phyloP scores from a whole-genome alignment of 2,329 filamentous ascomycete genomes.

The Aspergillus ruber region DNA sequence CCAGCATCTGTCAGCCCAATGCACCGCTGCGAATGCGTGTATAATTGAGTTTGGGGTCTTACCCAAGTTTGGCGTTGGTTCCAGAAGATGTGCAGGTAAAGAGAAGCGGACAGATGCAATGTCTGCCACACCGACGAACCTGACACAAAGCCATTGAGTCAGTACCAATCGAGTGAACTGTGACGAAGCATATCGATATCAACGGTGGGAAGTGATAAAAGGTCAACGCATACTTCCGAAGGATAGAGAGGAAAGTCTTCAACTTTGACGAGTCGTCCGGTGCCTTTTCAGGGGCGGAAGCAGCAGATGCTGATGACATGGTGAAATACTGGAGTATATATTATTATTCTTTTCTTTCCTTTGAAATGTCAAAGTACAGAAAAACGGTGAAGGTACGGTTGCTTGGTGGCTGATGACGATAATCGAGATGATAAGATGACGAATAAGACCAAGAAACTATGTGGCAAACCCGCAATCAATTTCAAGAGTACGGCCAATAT shows the following conservation, averaged over 20 bases:
- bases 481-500: background rate
- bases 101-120: slow-evolving; percentile 95
- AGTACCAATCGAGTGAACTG: slow-evolving; percentile 1
- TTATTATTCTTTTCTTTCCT: background rate
- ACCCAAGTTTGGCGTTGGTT: slow-evolving; percentile 88
- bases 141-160: slow-evolving; percentile 32
- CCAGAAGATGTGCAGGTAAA: slow-evolving; percentile 86
- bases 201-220: background rate
- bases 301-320: slow-evolving; percentile 23
- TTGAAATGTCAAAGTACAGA: background rate
- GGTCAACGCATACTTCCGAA: slow-evolving; percentile 66
- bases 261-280: slow-evolving; percentile 81
- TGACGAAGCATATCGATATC: background rate
- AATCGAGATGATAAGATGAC: background rate
- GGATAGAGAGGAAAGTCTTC: slow-evolving; percentile 77
- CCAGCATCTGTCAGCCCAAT: slow-evolving; percentile 9
- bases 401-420: background rate
- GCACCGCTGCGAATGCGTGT: background rate
- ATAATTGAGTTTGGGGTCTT: slow-evolving; percentile 12
- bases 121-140: slow-evolving; percentile 93
- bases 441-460: background rate
- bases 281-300: slow-evolving; percentile 45
- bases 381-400: background rate
- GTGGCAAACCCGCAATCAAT: background rate
- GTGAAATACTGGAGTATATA: background rate